Evolutionary conservation across 2,329 filamentous ascomycete genomes (phyloP).

Genomic region (Ciborinia camelliae): DNA sequence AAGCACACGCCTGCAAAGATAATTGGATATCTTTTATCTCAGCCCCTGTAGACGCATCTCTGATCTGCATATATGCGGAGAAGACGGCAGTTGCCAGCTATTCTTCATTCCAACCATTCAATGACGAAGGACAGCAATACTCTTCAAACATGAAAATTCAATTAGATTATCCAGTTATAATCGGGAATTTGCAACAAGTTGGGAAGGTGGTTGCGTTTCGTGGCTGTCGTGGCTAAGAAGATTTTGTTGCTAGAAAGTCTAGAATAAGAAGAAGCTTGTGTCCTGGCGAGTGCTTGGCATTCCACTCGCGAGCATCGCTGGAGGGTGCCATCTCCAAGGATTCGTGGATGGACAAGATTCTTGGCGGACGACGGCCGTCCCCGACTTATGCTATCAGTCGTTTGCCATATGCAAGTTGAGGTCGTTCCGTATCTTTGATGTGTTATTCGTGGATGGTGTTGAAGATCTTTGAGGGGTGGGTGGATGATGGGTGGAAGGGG

Average conservation of each 20-base stretch:
- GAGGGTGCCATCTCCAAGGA: background rate
- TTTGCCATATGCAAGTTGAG: background rate
- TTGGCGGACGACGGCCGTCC: constrained; percentile 12
- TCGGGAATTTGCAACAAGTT: background rate
- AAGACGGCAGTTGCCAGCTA: constrained; percentile 4
- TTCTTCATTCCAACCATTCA: background rate
- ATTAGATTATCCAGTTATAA: background rate
- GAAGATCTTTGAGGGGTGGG: constrained; percentile 1
- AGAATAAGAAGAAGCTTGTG: constrained; percentile 13
- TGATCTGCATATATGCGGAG: constrained; percentile 12
- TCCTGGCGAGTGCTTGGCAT: constrained; percentile 15
- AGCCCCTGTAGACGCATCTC: constrained; percentile 7
- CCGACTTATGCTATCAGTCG: constrained; percentile 8
- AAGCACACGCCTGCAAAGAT: background rate
- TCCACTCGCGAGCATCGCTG: constrained; percentile 13
- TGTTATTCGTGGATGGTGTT: constrained; percentile 1
- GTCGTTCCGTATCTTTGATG: constrained; percentile 1
- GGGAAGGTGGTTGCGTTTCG: constrained; percentile 13
- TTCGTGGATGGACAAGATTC: background rate
- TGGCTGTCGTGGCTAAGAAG: constrained; percentile 1
- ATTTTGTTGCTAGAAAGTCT: constrained; percentile 6
- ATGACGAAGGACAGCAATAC: background rate
- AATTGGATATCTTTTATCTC: constrained; percentile 8
- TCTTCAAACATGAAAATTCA: background rate
- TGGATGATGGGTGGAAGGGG: background rate